Conservation (phyloP, 108 stramenopile species). For the Nannochloropsis gaditana region DNA sequence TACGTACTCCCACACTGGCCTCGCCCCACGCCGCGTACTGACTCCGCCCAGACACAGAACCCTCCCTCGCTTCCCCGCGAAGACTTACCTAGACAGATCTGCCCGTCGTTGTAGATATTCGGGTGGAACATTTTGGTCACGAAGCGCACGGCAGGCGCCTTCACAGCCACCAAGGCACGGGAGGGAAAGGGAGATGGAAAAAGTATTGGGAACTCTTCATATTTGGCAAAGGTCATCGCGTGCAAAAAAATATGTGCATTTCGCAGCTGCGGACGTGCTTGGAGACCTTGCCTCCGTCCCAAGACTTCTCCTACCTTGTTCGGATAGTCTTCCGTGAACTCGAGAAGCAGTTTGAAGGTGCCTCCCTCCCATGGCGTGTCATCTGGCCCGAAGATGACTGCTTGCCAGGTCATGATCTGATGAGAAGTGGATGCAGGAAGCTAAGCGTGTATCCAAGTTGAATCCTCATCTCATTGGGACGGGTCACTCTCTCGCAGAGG, state of each 20-base stretch:
- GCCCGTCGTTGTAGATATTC: slow-evolving; percentile 98
- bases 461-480: too few species aligned
- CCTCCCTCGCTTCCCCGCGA: neutral
- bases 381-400: slow-evolving; percentile 98
- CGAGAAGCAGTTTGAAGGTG: slow-evolving; percentile 69
- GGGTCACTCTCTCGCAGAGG: too few species aligned
- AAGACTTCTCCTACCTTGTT: slow-evolving; percentile 65
- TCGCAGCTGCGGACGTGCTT: neutral
- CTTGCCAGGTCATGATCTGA: slow-evolving; percentile 59
- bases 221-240: too few species aligned
- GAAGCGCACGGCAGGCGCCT: slow-evolving; percentile 87
- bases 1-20: too few species aligned
- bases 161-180: neutral
- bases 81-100: slow-evolving; percentile 60
- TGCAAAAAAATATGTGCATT: too few species aligned
- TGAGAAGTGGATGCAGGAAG: neutral
- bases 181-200: neutral
- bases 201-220: too few species aligned
- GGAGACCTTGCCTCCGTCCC: neutral
- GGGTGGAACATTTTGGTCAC: slow-evolving; percentile 98
- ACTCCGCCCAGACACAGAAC: neutral
- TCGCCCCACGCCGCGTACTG: too few species aligned
- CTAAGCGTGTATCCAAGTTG: neutral
- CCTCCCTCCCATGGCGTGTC: slow-evolving; percentile 95
- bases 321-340: slow-evolving; percentile 99